These are phyloP conservation scores for Fusarium euwallaceae DNA, from an alignment of 2,329 filamentous ascomycete genomes.

Conservation along the genomic window DNA sequence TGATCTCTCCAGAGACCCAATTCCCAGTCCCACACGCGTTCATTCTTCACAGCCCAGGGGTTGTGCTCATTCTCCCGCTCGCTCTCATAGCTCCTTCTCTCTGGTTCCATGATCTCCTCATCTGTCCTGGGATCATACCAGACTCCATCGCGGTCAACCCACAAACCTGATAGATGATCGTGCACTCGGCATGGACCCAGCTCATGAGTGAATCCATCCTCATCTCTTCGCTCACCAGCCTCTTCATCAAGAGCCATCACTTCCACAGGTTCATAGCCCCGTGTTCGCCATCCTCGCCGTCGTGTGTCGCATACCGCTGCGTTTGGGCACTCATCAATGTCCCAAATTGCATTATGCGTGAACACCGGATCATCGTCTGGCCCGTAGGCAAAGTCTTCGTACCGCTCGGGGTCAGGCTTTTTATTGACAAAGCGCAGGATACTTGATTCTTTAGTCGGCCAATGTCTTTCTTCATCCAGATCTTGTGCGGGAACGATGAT, in stretches of 20 bases:
- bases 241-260: background rate
- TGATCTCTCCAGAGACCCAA: constrained; percentile 14
- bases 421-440: constrained; percentile 1
- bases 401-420: background rate
- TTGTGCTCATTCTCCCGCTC: background rate
- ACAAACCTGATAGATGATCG: background rate
- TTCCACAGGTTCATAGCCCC: constrained; percentile 5
- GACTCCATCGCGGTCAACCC: background rate
- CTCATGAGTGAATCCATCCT: background rate
- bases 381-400: background rate
- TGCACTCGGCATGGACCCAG: background rate
- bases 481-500: constrained; percentile 8
- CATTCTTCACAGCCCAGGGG: constrained; percentile 1
- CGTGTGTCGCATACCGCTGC: constrained; percentile 7
- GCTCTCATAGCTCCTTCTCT: background rate
- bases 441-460: background rate
- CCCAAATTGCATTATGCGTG: constrained; percentile 8
- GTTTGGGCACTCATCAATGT: background rate
- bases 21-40: constrained; percentile 7
- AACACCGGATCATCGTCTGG: background rate
- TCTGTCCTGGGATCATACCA: constrained; percentile 17
- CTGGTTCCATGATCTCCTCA: background rate
- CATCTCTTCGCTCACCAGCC: constrained; percentile 1
- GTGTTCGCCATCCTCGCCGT: background rate
- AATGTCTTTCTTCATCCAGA: background rate